Conservation (phyloP, 768 basidiomycete species). For the Tubosaeta sp. region DNA sequence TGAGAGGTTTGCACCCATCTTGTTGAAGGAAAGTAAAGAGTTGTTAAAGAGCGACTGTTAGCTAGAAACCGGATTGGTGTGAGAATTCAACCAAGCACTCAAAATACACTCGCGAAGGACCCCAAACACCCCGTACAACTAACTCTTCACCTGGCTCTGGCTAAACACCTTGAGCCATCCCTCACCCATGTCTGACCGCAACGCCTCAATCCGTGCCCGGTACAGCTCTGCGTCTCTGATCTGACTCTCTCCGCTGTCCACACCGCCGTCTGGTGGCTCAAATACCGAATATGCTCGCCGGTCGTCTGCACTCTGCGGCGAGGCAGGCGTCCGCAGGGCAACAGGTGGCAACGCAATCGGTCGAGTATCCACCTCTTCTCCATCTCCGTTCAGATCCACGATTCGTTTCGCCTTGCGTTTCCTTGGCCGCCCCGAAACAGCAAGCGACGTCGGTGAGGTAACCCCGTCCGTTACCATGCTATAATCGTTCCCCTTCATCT, state of each 20-base stretch:
- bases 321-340: slow-evolving; percentile 1
- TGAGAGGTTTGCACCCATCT: slow-evolving; percentile 84
- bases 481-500: slow-evolving; percentile 5
- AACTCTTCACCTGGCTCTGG: slow-evolving; percentile 43
- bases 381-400: slow-evolving; percentile 66
- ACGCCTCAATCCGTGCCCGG: slow-evolving; percentile 71
- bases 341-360: slow-evolving; percentile 1
- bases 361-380: slow-evolving; percentile 27
- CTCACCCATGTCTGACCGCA: slow-evolving; percentile 87
- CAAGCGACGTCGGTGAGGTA: slow-evolving; percentile 43
- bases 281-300: slow-evolving; percentile 40
- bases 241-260: slow-evolving; percentile 22
- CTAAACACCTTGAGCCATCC: slow-evolving; percentile 84
- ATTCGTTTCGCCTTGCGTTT: slow-evolving; percentile 70
- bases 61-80: slow-evolving; percentile 13
- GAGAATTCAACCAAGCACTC: slow-evolving; percentile 21
- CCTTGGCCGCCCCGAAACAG: slow-evolving; percentile 40
- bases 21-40: slow-evolving; percentile 21
- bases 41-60: slow-evolving; percentile 61
- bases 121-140: slow-evolving; percentile 26
- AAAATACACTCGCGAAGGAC: slow-evolving; percentile 19
- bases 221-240: slow-evolving; percentile 63
- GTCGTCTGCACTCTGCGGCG: slow-evolving; percentile 15
- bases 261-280: slow-evolving; percentile 40
- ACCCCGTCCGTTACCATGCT: slow-evolving; percentile 21